Evolutionary conservation across 164 flowering plant species (phyloP), one percentile per base, ranked within the genome.

Genomic region (Magnolia kwangsiensis): DNA sequence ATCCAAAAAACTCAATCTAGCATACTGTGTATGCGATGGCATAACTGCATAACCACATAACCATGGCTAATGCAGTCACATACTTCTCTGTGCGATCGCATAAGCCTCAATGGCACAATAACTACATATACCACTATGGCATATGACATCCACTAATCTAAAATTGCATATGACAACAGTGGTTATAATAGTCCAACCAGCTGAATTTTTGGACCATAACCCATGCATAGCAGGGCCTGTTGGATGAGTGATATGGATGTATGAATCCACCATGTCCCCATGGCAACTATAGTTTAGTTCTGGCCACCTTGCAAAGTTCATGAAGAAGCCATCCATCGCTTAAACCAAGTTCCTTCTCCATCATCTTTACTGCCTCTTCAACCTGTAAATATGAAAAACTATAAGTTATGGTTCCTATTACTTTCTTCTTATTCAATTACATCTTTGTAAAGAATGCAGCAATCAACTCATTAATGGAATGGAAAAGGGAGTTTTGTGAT

Each of bases 331-430:
- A 90, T 19, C 85, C 90, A 65, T 83, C 84, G 20, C 72, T 63
- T 49, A 77, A 75, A 31, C 94, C 91, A 77, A 95, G 89, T 73
- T 93, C 96, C 76, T 74, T 82, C 78, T 90, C 98, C 92, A 93
- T 88, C 83, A 88, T 86, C 80, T 87, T 85, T 49, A 87, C 82
- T 75, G 91, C 90, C 79, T 93, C 93, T 50, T 83, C 84, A 65
- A 95, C 92, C 98, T 95, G 87, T 63, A 51, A 76, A 76, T 10
- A 24, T 67, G 49, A 51, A 37, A 21, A 68, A 68, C 61, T 55
- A 4, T 3, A 5, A 55, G 61, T 16, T 55, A 55, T 55, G 18
- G 18, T 55, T 16, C 13, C 61, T 16, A 55, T 3, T 37, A 37
- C 45, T 37, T 37, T 55, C 61, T 55, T 16, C 61, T 55, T 16